phyloP scores from a whole-genome alignment of 179 eudicot species.

The Silene coronaria region DNA sequence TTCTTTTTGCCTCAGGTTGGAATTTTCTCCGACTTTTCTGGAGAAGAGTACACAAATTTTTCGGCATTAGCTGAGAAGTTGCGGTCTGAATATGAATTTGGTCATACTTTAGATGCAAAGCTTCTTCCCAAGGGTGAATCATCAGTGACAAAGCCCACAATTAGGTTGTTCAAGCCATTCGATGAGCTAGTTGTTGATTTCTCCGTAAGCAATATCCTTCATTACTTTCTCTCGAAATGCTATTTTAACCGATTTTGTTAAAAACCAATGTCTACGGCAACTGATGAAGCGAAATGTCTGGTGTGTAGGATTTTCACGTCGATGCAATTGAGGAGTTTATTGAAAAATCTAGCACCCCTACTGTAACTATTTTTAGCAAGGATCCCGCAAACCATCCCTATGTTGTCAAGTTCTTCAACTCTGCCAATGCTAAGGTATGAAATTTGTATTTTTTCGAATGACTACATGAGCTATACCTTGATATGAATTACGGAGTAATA shows the following conservation, averaged over 20 bases:
- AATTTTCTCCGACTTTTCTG: conserved; percentile 71
- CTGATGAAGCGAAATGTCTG: conserved; percentile 11
- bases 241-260: neutral
- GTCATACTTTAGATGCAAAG: conserved; percentile 72
- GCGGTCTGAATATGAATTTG: conserved; percentile 78
- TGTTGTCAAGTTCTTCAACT: conserved; percentile 79
- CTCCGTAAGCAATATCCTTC: conserved; percentile 37
- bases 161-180: conserved; percentile 86
- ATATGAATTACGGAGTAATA: neutral
- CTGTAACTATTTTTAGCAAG: conserved; percentile 73
- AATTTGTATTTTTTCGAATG: neutral
- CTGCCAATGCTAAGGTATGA: conserved; percentile 63
- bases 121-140: conserved; percentile 74
- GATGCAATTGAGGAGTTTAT: conserved; percentile 67
- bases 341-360: conserved; percentile 68
- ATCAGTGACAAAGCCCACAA: conserved; percentile 51
- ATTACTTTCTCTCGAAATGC: neutral
- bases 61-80: conserved; percentile 62
- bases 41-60: conserved; percentile 65
- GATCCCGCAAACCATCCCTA: conserved; percentile 81
- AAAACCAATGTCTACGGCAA: neutral
- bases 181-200: conserved; percentile 82
- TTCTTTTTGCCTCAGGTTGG: conserved; percentile 52
- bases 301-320: conserved; percentile 60
- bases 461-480: neutral